phyloP scores from a whole-genome alignment of 768 basidiomycete genomes.

The Kwoniella mangroviensis region DNA sequence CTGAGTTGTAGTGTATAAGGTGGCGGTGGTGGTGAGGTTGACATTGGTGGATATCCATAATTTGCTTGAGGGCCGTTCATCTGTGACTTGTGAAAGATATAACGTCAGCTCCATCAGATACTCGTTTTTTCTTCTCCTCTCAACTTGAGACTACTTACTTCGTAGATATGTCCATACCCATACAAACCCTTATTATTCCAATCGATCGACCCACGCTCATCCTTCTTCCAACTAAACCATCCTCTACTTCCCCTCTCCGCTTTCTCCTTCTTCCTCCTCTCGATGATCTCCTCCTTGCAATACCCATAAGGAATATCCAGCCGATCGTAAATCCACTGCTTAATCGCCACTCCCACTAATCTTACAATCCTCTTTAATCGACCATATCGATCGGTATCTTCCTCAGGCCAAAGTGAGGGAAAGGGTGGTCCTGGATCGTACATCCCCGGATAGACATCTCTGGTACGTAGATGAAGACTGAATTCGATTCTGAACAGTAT shows the following conservation, averaged over 20 bases:
- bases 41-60: neutral
- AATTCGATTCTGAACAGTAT: neutral
- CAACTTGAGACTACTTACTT: too few relatives aligned
- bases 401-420: neutral
- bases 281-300: neutral
- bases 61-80: neutral
- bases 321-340: neutral
- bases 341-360: neutral
- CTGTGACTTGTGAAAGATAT: neutral
- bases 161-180: too few relatives aligned
- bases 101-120: neutral
- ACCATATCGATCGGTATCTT: neutral
- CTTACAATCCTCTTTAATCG: neutral
- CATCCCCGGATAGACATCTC: neutral
- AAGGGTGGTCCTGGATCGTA: neutral
- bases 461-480: neutral
- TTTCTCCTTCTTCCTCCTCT: neutral
- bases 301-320: slow-evolving; percentile 1
- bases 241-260: neutral
- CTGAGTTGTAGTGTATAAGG: neutral
- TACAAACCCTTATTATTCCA: too few relatives aligned
- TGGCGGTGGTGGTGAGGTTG: neutral
- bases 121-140: too few relatives aligned
- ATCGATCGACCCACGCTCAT: neutral
- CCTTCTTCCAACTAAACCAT: neutral